Base-by-base conservation (phyloP, 768 basidiomycete genomes). In the Pleurotus djamor region DNA sequence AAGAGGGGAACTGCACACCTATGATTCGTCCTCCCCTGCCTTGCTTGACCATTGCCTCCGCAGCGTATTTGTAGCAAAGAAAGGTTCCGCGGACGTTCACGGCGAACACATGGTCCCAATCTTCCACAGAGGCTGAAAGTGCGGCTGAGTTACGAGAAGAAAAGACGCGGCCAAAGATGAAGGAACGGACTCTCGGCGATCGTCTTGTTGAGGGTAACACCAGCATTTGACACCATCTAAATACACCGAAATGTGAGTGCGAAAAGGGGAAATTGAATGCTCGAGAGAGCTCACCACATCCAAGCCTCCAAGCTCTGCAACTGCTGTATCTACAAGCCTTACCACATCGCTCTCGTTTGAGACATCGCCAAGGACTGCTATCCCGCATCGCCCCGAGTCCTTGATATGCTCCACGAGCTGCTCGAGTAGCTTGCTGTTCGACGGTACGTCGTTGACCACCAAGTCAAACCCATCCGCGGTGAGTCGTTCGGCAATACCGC, bases 221-320 rank as follows among this genome's bases (percentile, higher is more conserved):
- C 79, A 4, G 79, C 80, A 65, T 81, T 81, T 4, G 80, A 79
- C 2, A 81, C 72, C 76, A 80, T 76, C 75, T 76, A 59, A 10
- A 38, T 17, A 17, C 14, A 6, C 32, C 41, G 28, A 32, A 17
- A 16, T 32, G 12, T 2, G 4, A 34, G 4, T 21, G 21, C 44
- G 12, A 7, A 13, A 7, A 5, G 49, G 17, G 32, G 14, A 12
- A 56, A 17, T 34, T 32, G 34, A 10, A 13, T 38, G 4, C 14
- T 12, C 7, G 17, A 34, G 5, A n/a, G 9, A 1, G 61, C 81
- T 60, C 50, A 82, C 83, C 14, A 81, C 80, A 60, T 83, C 79
- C 16, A 85, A 60, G 3, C 76, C 66, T 2, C 82, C 83, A 7
- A 83, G 68, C 76, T 49, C 47, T 14, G 67, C 52, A 4, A 65